These are phyloP conservation scores for Magnaporthiopsis incrustans DNA, from an alignment of 2,329 filamentous ascomycete genomes.

Conservation along the genomic window DNA sequence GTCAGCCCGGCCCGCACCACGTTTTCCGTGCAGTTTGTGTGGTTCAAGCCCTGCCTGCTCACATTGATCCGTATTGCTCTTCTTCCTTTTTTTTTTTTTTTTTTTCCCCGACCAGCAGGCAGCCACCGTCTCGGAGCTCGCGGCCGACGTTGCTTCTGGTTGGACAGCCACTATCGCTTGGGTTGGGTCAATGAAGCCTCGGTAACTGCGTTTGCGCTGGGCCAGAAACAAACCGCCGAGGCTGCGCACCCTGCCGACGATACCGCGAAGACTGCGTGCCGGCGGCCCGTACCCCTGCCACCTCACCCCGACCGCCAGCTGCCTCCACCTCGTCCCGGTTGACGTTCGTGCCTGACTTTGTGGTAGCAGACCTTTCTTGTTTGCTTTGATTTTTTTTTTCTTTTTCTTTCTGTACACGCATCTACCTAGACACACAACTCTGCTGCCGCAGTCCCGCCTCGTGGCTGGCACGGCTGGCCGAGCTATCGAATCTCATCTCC, in stretches of 20 bases:
- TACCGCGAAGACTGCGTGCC: not conserved
- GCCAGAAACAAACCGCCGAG: not conserved
- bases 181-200: not conserved
- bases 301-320: not conserved
- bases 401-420: not conserved
- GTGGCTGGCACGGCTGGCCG: too few species aligned
- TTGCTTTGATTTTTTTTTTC: not conserved
- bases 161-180: not conserved
- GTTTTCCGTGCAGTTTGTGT: not conserved
- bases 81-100: conserved; percentile 2
- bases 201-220: not conserved
- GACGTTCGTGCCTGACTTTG: not conserved
- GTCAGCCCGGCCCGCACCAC: not conserved
- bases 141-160: not conserved
- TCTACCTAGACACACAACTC: too few species aligned
- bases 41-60: not conserved
- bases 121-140: not conserved
- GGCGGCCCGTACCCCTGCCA: not conserved
- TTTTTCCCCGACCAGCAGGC: not conserved
- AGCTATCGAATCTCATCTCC: not conserved
- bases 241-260: not conserved
- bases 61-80: too few species aligned
- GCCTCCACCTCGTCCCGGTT: not conserved
- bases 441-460: too few species aligned
- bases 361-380: not conserved